Evolutionary conservation across 2,329 filamentous ascomycete species (phyloP), one percentile per base, ranked within the genome.

Genomic region (Hypoxylon sp.): DNA sequence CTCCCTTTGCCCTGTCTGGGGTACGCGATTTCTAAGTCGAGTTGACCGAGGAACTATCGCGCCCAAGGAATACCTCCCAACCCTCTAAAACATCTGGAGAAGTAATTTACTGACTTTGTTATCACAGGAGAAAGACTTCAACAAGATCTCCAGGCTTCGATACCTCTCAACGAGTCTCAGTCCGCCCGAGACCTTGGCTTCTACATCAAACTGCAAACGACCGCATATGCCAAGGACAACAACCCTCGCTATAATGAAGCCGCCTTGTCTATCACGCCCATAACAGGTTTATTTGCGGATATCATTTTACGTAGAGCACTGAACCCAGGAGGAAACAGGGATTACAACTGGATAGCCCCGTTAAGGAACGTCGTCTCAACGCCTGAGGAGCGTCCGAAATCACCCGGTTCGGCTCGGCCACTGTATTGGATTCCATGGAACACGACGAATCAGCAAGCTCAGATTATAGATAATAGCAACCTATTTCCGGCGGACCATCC

Each of bases 331-430:
- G 8, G 20, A n/a, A 6, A 25, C 3, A 4, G 10, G 6, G 35
- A 66, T 3, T 25, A 22, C 22, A 6, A 2, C 5, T 20, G 13
- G 10, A 25, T 66, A 51, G 62, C 30, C 5, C 59, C 55, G 10
- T 17, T 64, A 3, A 57, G 37, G 20, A 46, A 64, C 35, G 10
- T 55, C 1, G 1, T 13, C 11, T n/a, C 22, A 2, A n/a, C 2
- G 1, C 62, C 59, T 11, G 2, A 33, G 17, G n/a, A 22, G 1
- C 56, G 66, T 0, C 57, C 60, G 0, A 7, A 25, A 3, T 67
- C 66, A 25, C 69, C 69, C 3, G 63, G 60, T 11, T 61, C 66
- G 1, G 33, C 30, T 3, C 53, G 46, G 1, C 60, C 69, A 2
- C 10, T 7, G 4, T 69, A 51, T 44, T 55, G 35, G 14, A n/a